phyloP scores from a whole-genome alignment of 805 yeast genomes.

The Yamadazyma akitaensis region DNA sequence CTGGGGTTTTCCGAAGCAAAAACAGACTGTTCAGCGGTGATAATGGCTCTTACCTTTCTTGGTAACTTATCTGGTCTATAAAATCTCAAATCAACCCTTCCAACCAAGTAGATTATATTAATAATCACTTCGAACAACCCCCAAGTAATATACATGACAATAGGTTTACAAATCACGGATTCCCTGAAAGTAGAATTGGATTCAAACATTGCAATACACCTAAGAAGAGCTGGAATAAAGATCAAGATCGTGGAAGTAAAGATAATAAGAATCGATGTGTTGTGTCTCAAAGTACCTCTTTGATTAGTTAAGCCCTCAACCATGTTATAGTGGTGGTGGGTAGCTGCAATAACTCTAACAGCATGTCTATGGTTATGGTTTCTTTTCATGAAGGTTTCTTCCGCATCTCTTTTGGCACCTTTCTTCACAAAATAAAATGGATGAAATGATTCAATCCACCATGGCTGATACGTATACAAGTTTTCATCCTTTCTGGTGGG shows the following conservation, averaged over 20 bases:
- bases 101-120: conserved; percentile 51
- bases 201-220: conserved; percentile 48
- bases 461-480: conserved; percentile 64
- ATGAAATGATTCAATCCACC: conserved; percentile 69
- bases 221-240: conserved; percentile 47
- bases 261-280: conserved; percentile 47
- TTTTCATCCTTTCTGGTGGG: conserved; percentile 52
- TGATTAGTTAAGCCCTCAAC: conserved; percentile 31
- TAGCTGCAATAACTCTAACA: conserved; percentile 58
- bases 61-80: conserved; percentile 67
- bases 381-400: conserved; percentile 43
- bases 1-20: conserved; percentile 5
- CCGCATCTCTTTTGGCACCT: conserved; percentile 49
- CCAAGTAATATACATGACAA: conserved; percentile 64
- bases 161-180: conserved; percentile 39
- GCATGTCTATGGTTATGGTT: conserved; percentile 48
- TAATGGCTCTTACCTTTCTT: conserved; percentile 31
- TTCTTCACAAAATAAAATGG: conserved; percentile 59
- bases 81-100: conserved; percentile 71
- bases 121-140: conserved; percentile 61
- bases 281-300: conserved; percentile 47
- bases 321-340: conserved; percentile 40
- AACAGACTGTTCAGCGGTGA: conserved; percentile 38
- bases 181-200: conserved; percentile 13
- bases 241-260: conserved; percentile 46